Evolutionary conservation across 2,329 filamentous ascomycete species (phyloP).

Genomic region (Grosmannia huntii): DNA sequence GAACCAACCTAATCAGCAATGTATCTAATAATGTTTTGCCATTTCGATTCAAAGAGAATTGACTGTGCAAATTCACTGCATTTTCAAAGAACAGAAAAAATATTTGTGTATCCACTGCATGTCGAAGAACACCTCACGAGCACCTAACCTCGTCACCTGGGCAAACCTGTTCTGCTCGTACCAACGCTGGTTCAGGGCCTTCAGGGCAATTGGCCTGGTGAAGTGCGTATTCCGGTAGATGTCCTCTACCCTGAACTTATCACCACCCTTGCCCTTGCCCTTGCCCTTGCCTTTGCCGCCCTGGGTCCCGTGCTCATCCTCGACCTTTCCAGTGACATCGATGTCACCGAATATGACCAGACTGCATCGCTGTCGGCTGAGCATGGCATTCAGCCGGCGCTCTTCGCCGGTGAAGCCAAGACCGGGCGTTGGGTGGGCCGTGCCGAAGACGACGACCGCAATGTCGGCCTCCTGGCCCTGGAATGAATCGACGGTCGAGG

Average conservation of each 20-base stretch:
- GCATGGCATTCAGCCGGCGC: constrained; percentile 8
- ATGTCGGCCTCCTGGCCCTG: constrained; percentile 15
- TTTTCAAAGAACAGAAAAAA: too few species aligned
- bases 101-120: too few species aligned
- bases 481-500: constrained; percentile 12
- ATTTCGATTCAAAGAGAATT: too few species aligned
- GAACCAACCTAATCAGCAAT: too few species aligned
- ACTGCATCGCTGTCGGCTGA: not conserved
- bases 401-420: too few species aligned
- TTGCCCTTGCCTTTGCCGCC: too few species aligned
- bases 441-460: constrained; percentile 11
- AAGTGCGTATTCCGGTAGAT: not conserved
- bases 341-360: not conserved
- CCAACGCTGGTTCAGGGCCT: not conserved
- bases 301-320: too few species aligned
- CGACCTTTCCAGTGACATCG: not conserved
- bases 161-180: not conserved
- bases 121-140: too few species aligned
- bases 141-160: not conserved
- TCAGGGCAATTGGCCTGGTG: not conserved
- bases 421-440: too few species aligned
- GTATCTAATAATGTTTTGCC: too few species aligned
- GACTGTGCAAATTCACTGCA: too few species aligned
- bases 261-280: not conserved
- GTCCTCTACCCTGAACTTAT: not conserved